Conservation (phyloP, 768 basidiomycete genomes). For the Termitomyces sp. region DNA sequence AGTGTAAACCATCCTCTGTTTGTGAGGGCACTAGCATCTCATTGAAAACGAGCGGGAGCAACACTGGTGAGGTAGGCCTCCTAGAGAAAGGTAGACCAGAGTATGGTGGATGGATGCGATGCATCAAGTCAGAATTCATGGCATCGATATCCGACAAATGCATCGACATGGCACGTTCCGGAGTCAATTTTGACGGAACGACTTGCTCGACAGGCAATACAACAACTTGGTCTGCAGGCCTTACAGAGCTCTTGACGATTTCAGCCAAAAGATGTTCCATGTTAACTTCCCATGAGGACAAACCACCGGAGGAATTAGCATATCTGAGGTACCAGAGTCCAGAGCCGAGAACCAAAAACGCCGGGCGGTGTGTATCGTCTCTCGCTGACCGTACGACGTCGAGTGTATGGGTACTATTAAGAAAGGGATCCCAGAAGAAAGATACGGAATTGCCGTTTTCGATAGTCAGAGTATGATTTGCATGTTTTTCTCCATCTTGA, state of each 20-base stretch:
- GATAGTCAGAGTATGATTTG: conserved; percentile 49
- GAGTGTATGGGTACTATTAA: conserved; percentile 59
- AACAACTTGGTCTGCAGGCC: conserved; percentile 66
- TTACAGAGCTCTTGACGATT: conserved; percentile 28
- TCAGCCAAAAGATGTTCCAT: conserved; percentile 60
- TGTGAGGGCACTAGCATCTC: conserved; percentile 64
- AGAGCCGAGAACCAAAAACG: conserved; percentile 76
- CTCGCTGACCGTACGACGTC: conserved; percentile 28
- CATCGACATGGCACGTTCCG: conserved; percentile 62
- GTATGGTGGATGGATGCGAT: conserved; percentile 45
- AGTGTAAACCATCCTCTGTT: conserved; percentile 86
- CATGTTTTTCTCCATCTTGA: conserved; percentile 62
- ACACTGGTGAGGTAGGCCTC: conserved; percentile 28
- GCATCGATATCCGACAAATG: conserved; percentile 76
- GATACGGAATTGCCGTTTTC: conserved; percentile 40
- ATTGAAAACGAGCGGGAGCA: conserved; percentile 78
- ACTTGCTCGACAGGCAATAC: conserved; percentile 76
- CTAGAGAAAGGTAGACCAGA: conserved; percentile 19
- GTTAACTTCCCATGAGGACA: conserved; percentile 72
- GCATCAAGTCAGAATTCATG: conserved; percentile 83
- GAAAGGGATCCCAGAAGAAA: conserved; percentile 85
- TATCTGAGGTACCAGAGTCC: conserved; percentile 90
- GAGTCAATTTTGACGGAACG: conserved; percentile 57
- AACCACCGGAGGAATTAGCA: conserved; percentile 61
- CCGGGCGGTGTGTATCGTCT: conserved; percentile 28